Evolutionary conservation across 1,139 yeast species (phyloP).

Genomic region (Yamadazyma jaroonii): DNA sequence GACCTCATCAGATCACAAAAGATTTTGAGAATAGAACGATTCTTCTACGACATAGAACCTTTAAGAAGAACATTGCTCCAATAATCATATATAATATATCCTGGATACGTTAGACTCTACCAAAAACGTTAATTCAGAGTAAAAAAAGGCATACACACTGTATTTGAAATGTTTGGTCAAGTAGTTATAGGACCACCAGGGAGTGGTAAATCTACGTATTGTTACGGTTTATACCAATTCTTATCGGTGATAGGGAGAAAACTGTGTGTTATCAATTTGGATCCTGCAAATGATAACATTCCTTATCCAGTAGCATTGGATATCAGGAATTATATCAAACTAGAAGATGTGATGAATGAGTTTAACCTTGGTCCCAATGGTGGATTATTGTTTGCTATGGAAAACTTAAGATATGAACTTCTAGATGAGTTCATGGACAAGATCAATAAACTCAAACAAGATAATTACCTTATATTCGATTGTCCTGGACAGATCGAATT

Average conservation of each 20-base stretch:
- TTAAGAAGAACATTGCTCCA: too few relatives aligned
- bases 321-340: constrained; percentile 79
- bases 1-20: too few relatives aligned
- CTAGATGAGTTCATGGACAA: constrained; percentile 59
- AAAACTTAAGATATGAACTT: constrained; percentile 45
- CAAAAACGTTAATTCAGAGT: too few relatives aligned
- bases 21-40: too few relatives aligned
- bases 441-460: constrained; percentile 54
- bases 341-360: constrained; percentile 89
- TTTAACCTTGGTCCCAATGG: constrained; percentile 90
- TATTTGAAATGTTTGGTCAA: constrained; percentile 66
- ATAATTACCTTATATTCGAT: constrained; percentile 81
- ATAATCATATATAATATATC: too few relatives aligned
- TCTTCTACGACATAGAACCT: too few relatives aligned
- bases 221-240: constrained; percentile 89
- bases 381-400: constrained; percentile 87
- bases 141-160: too few relatives aligned
- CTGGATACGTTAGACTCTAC: too few relatives aligned
- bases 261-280: constrained; percentile 77
- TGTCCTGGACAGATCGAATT: constrained; percentile 61
- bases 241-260: constrained; percentile 91
- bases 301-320: constrained; percentile 78
- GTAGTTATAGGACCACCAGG: constrained; percentile 98
- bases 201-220: constrained; percentile 93
- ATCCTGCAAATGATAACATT: constrained; percentile 87